These are phyloP conservation scores for Umbelopsis ramanniana DNA, from an alignment of 192 early-diverging fungal species.

Conservation along the genomic window DNA sequence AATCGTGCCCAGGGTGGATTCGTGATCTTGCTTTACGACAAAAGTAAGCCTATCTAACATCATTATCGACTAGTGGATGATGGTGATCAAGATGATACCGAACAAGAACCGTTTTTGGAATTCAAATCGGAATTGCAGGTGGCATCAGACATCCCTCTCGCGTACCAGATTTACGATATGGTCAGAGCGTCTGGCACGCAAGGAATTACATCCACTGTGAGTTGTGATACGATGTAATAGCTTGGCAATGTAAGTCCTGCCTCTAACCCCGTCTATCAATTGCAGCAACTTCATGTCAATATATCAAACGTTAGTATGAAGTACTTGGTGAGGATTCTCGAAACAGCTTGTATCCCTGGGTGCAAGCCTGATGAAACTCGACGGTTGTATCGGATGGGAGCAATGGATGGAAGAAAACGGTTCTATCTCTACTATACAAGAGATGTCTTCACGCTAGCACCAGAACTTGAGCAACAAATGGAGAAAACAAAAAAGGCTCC, in stretches of 20 bases:
- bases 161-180: background rate
- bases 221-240: background rate
- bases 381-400: background rate
- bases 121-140: background rate
- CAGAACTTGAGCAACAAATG: background rate
- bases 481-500: background rate
- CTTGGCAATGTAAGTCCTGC: too few species aligned
- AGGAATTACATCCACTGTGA: background rate
- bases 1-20: too few species aligned
- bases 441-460: background rate
- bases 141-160: background rate
- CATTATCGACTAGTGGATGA: background rate
- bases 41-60: too few species aligned
- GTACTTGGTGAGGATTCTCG: background rate
- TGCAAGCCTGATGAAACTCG: background rate
- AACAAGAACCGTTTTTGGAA: background rate
- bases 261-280: background rate
- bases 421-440: background rate
- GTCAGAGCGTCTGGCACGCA: background rate
- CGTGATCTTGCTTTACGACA: too few species aligned
- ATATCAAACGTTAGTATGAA: background rate
- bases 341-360: background rate
- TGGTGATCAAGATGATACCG: background rate
- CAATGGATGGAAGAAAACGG: background rate
- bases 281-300: background rate